Evolutionary conservation across 495 filamentous ascomycete genomes (phyloP).

Genomic region (Neurospora sublineolata): DNA sequence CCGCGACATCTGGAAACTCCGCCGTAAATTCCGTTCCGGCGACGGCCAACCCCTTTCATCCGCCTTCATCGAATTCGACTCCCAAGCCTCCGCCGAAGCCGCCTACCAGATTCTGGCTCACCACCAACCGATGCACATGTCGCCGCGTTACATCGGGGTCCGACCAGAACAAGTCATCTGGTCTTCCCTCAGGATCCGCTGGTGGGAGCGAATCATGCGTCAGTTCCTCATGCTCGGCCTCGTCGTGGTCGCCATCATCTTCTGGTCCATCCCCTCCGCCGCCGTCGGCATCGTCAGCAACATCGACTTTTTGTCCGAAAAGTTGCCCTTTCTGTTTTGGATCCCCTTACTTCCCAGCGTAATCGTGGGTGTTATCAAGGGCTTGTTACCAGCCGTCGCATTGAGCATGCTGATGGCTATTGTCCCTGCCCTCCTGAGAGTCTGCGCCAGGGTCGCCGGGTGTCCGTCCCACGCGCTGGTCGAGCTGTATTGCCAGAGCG

Average conservation of each 20-base stretch:
- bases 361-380: slow-evolving; percentile 65
- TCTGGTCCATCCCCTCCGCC: slow-evolving; percentile 83
- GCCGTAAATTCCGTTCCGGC: slow-evolving; percentile 33
- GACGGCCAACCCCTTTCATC: slow-evolving; percentile 44
- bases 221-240: slow-evolving; percentile 51
- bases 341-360: slow-evolving; percentile 52
- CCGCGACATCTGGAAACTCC: slow-evolving; percentile 54
- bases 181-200: slow-evolving; percentile 67
- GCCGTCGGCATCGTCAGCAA: slow-evolving; percentile 71
- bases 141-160: slow-evolving; percentile 71
- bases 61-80: slow-evolving; percentile 74
- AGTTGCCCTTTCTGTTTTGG: slow-evolving; percentile 53
- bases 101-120: slow-evolving; percentile 75
- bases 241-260: slow-evolving; percentile 61
- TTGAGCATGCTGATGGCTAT: slow-evolving; percentile 71
- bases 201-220: slow-evolving; percentile 67
- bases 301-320: slow-evolving; percentile 52
- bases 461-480: slow-evolving; percentile 65
- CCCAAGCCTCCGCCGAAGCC: slow-evolving; percentile 63
- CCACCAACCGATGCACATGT: slow-evolving; percentile 71
- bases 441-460: slow-evolving; percentile 65
- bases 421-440: slow-evolving; percentile 57
- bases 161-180: slow-evolving; percentile 74
- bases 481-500: slow-evolving; percentile 81
- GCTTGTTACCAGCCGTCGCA: slow-evolving; percentile 63